Base-by-base conservation (phyloP, 345 rosid genomes). In the Erysimum cheiranthoides region DNA sequence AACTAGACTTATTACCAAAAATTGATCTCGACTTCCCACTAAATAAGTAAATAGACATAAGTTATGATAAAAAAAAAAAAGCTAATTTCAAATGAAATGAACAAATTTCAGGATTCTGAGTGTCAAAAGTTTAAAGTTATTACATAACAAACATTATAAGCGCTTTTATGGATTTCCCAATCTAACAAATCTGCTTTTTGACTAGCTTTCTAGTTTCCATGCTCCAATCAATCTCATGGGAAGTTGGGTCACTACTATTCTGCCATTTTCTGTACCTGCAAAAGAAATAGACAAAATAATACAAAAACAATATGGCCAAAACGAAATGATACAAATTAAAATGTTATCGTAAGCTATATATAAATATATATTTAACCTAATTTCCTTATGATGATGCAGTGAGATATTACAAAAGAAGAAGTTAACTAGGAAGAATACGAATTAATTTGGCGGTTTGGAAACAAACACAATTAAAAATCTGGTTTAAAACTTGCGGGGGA, bases 121-220 rank as follows among this genome's bases (percentile, higher is more conserved):
- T 74, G 40, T 28, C 51, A 64, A 49, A 65, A 65, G 70, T 49
- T 31, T 46, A 49, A 65, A 65, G 70, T 49, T 31, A 18, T 39
- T 28, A 56, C 12, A 6, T 46, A 53, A 35, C 61, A 70, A 45
- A 63, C 50, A 61, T 32, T 52, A 51, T 42, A 52, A 52, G 10
- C 31, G 21, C 70, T 75, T 68, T 76, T 14, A 51, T 52, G 49
- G 59, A 70, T 76, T 74, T 53, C 34, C 32, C 66, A 69, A 76
- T 54, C 34, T 61, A 34, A 35, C 9, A 51, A 31, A 47, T 31
- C 49, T 69, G 56, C 75, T 62, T 76, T 75, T 70, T 80, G 79
- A 79, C 82, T 82, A 79, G 79, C 78, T 79, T 75, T 70, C 27
- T 39, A 80, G 8, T 27, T 16, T 77, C 76, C 76, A 77, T 71